Evolutionary conservation across 2,329 filamentous ascomycete species (phyloP).

Genomic region (Penicillium carneum): DNA sequence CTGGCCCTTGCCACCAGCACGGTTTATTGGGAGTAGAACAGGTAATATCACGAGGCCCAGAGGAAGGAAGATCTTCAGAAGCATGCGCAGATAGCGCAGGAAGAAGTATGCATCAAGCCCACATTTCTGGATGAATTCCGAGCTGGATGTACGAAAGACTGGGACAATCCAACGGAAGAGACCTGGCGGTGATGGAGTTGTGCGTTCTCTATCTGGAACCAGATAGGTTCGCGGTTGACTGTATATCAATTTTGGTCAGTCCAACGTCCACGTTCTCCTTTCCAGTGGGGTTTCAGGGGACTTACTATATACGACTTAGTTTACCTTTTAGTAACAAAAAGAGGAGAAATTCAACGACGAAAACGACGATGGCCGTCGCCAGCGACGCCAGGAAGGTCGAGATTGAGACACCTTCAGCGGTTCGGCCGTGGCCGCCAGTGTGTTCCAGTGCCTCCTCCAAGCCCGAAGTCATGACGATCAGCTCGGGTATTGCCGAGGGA

Average conservation of each 20-base stretch:
- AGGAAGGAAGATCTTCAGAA: conserved; percentile 90
- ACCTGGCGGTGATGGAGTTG: conserved; percentile 71
- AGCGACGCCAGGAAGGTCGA: conserved; percentile 71
- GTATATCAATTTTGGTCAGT: conserved; percentile 21
- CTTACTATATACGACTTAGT: conserved; percentile 81
- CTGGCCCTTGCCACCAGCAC: conserved; percentile 71
- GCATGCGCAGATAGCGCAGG: conserved; percentile 82
- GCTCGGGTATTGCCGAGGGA: conserved; percentile 16
- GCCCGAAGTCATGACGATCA: conserved; percentile 36
- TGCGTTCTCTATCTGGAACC: conserved; percentile 83
- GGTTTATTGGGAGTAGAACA: conserved; percentile 85
- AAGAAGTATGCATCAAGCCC: conserved; percentile 98
- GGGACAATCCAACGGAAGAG: conserved; percentile 62
- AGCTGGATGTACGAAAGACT: conserved; percentile 72
- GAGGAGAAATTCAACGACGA: conserved; percentile 68
- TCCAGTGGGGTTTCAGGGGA: conserved; percentile 21
- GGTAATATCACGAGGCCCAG: conserved; percentile 80
- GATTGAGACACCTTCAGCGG: conserved; percentile 47
- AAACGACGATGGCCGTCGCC: conserved; percentile 67
- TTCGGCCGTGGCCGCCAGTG: conserved; percentile 47
- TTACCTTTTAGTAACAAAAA: conserved; percentile 81
- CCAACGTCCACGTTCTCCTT: not conserved
- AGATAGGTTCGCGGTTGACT: conserved; percentile 86
- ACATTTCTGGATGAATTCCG: conserved; percentile 91
- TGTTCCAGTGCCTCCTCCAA: conserved; percentile 47